phyloP scores from a whole-genome alignment of 2,329 filamentous ascomycete species.

The Penicillium vulpinum region DNA sequence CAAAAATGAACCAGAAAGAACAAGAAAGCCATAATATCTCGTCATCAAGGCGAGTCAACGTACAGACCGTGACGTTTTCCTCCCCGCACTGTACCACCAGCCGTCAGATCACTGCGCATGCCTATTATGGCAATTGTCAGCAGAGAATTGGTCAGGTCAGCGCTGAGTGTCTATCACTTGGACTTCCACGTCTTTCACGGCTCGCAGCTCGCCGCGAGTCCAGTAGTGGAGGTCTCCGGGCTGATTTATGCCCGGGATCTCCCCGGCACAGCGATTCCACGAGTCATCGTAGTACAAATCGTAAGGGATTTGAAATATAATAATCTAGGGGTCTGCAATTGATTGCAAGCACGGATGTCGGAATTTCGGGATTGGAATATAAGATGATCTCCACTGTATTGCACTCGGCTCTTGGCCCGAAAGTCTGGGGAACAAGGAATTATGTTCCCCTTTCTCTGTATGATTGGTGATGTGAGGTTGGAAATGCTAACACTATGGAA shows the following conservation, averaged over 20 bases:
- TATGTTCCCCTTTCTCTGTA: neutral
- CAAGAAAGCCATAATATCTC: neutral
- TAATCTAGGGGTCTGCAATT: neutral
- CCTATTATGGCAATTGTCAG: neutral
- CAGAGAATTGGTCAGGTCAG: neutral
- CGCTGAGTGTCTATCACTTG: neutral
- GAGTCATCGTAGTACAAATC: neutral
- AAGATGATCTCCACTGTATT: constrained; percentile 1
- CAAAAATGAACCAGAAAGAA: neutral
- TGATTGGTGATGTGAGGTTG: neutral
- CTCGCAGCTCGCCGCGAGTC: constrained; percentile 11
- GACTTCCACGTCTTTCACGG: neutral
- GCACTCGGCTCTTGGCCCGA: constrained; percentile 2
- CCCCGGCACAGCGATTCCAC: neutral
- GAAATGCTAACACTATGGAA: neutral
- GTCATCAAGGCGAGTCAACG: neutral
- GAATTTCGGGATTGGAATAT: constrained; percentile 17
- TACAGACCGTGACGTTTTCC: neutral
- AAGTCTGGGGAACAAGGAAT: constrained; percentile 3
- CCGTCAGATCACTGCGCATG: neutral
- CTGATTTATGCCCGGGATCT: neutral
- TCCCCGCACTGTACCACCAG: neutral
- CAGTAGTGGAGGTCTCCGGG: constrained; percentile 21
- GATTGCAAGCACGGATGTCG: constrained; percentile 16
- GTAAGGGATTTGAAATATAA: constrained; percentile 1